Base-by-base conservation (phyloP, 495 filamentous ascomycete genomes). In the Terfezia claveryi region DNA sequence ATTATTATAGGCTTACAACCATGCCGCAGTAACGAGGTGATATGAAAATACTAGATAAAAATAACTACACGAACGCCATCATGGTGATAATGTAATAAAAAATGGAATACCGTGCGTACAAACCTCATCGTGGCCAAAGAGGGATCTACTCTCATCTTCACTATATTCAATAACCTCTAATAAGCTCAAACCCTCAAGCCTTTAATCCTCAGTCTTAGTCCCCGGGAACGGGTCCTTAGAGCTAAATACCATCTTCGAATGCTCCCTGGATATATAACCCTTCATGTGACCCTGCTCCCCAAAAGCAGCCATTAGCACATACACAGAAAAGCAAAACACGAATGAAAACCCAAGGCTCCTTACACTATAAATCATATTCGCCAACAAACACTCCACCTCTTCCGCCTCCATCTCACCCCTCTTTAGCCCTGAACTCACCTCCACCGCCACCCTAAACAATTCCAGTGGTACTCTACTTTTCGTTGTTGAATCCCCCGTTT, bases 331-430 rank as follows among this genome's bases (percentile, higher is more conserved):
- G 46, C 14, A 49, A 54, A 55, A 38, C 7, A 38, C 23, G 2
- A 49, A 38, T 27, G 10, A 14, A 46, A n/a, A 16, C 51, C 66
- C 79, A 61, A 65, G 91, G 87, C 77, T 94, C 12, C 50, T 51
- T 51, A 51, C 50, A 51, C 23, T 98, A 71, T 96, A 96, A 38
- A 96, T 93, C 72, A 92, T 80, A 62, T 94, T 94, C 7, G 92
- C 84, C 59, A 98, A 60, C 57, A 95, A 64, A 68, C 92, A 96
- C 69, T 98, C 91, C 20, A 98, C 88, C 68, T 96, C 91, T 67
- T 98, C 91, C 20, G 73, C 75, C 59, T 95, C 88, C 38, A 91
- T 71, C 10, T 73, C 73, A 60, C 80, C 76, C 52, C 77, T 73
- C 41, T 73, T 71, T 54, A 73, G 76, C 32, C 77, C 66, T 53